Evolutionary conservation across 768 basidiomycete species (phyloP).

Genomic region (Auriscalpium orientale): DNA sequence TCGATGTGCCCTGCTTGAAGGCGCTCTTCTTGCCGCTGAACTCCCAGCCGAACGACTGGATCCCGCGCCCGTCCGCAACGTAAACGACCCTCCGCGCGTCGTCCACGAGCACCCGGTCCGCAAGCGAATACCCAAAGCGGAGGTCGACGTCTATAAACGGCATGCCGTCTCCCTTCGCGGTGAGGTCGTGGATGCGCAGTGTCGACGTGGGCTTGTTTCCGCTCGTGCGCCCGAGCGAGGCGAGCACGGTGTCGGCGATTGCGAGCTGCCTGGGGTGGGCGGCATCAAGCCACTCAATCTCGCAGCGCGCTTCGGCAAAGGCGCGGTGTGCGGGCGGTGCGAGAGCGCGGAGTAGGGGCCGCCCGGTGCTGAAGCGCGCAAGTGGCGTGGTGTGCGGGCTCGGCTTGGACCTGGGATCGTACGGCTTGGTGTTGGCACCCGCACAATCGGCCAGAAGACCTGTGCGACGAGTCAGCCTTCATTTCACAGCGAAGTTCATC

Average conservation of each 20-base stretch:
- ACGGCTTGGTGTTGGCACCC: neutral
- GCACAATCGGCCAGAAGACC: neutral
- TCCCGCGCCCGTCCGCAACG: constrained; percentile 25
- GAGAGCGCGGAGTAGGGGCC: neutral
- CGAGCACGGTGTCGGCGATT: neutral
- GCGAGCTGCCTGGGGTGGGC: neutral
- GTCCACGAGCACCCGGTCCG: constrained; percentile 19
- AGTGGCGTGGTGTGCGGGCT: neutral
- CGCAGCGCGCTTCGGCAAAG: neutral
- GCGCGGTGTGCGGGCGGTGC: neutral
- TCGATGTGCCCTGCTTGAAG: constrained; percentile 1
- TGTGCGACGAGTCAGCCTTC: neutral
- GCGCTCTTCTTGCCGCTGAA: no score
- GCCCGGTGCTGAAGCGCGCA: neutral
- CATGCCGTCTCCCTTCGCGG: no score
- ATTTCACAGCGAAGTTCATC: neutral
- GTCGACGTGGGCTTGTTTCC: neutral
- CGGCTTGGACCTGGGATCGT: neutral
- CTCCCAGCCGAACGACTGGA: constrained; percentile 32
- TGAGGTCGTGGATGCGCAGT: neutral
- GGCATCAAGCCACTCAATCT: neutral
- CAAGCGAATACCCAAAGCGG: neutral
- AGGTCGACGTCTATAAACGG: neutral
- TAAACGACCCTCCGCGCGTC: constrained; percentile 30
- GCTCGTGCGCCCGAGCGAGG: neutral